phyloP scores from a whole-genome alignment of 2,329 filamentous ascomycete species.

The Colletotrichum graminicola region DNA sequence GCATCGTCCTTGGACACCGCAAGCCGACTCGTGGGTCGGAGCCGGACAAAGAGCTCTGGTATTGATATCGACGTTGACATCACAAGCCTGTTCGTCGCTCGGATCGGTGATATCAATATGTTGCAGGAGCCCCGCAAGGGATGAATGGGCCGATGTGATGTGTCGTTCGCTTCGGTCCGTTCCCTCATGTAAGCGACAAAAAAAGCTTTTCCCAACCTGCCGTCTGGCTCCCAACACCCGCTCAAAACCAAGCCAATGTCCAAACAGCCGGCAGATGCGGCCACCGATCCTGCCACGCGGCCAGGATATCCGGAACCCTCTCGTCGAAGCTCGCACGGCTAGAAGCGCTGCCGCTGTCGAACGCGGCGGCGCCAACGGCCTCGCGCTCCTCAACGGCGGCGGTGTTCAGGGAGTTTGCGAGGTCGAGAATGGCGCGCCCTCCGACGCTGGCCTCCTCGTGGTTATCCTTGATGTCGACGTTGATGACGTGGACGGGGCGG shows the following conservation, averaged over 20 bases:
- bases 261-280: conserved; percentile 90
- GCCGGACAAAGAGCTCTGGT: not conserved
- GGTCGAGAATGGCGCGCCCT: conserved; percentile 89
- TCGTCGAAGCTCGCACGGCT: conserved; percentile 88
- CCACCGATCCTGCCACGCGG: conserved; percentile 94
- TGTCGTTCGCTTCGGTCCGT: not conserved
- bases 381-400: conserved; percentile 83
- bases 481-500: conserved; percentile 95
- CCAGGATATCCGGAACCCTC: conserved; percentile 90
- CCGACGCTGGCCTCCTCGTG: conserved; percentile 95
- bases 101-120: not conserved
- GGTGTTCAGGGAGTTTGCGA: conserved; percentile 86
- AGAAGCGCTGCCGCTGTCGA: conserved; percentile 76
- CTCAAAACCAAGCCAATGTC: conserved; percentile 93
- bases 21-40: not conserved
- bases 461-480: conserved; percentile 98
- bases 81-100: too few species aligned
- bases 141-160: not conserved
- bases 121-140: not conserved
- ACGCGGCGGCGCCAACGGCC: conserved; percentile 71
- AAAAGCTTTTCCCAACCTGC: not conserved
- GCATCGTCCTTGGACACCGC: not conserved
- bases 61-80: not conserved
- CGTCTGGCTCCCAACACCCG: not conserved
- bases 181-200: too few species aligned